phyloP scores from a whole-genome alignment of 2,329 filamentous ascomycete species.

The Colletotrichum australisinense region DNA sequence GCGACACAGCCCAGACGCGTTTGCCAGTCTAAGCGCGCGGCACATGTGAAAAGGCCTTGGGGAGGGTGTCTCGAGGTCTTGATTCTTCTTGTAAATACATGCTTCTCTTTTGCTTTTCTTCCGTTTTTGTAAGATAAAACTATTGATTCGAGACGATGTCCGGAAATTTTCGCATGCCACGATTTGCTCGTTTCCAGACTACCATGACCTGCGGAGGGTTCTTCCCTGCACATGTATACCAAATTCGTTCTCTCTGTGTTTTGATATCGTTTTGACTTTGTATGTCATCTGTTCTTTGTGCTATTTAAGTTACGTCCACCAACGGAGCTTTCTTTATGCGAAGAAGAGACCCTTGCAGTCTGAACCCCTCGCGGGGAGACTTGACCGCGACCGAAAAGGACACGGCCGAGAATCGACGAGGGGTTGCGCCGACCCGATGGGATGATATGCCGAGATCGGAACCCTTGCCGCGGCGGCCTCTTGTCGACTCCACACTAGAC shows the following conservation, averaged over 20 bases:
- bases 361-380: no score
- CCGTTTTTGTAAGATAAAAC: constrained; percentile 16
- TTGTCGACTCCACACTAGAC: neutral
- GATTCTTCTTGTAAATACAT: constrained; percentile 26
- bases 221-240: neutral
- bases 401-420: neutral
- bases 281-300: constrained; percentile 1
- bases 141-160: constrained; percentile 2
- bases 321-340: neutral
- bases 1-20: constrained; percentile 83
- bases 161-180: neutral
- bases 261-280: neutral
- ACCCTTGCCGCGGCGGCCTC: constrained; percentile 6
- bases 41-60: constrained; percentile 48
- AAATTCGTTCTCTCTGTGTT: neutral
- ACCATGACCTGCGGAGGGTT: constrained; percentile 8
- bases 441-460: constrained; percentile 7
- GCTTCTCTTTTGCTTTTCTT: neutral
- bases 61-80: neutral
- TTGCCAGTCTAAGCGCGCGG: constrained; percentile 78
- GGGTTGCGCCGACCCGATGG: no score
- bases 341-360: no score
- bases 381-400: neutral
- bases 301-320: neutral
- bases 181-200: neutral